phyloP scores from a whole-genome alignment of 2,329 filamentous ascomycete species.

The Diplodia sapinea region DNA sequence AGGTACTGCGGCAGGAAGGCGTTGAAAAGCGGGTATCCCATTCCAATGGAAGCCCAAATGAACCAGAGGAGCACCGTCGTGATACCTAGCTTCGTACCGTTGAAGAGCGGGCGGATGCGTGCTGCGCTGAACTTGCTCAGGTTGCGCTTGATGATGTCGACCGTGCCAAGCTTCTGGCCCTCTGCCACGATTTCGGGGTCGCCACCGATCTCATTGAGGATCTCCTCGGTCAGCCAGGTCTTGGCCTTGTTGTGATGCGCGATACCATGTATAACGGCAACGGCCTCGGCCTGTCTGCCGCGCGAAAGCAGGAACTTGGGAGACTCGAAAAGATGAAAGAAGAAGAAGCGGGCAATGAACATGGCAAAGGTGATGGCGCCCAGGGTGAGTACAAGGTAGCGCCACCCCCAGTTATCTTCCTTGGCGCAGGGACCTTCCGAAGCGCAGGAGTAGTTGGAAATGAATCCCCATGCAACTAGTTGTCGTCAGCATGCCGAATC shows the following conservation, averaged over 20 bases:
- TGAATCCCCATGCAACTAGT: conserved; percentile 74
- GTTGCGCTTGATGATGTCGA: conserved; percentile 63
- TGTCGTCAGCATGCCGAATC: conserved; percentile 35
- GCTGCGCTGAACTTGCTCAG: conserved; percentile 70
- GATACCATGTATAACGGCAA: conserved; percentile 79
- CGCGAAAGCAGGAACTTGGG: conserved; percentile 80
- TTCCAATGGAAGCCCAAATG: conserved; percentile 80
- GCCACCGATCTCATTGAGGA: conserved; percentile 62
- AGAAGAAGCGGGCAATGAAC: conserved; percentile 78
- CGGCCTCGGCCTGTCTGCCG: conserved; percentile 78
- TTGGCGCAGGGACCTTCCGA: conserved; percentile 42
- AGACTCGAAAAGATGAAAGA: conserved; percentile 84
- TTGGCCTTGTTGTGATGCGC: conserved; percentile 68
- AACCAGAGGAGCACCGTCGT: conserved; percentile 70
- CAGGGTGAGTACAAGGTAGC: conserved; percentile 73
- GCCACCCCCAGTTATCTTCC: conserved; percentile 73
- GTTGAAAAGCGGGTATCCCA: conserved; percentile 89
- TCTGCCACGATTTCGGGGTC: conserved; percentile 51
- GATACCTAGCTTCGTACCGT: conserved; percentile 53
- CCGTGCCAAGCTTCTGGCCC: conserved; percentile 48
- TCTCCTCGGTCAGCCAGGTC: conserved; percentile 69
- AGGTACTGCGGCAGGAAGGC: conserved; percentile 89
- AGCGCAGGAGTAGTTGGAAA: conserved; percentile 67
- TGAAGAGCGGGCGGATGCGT: conserved; percentile 69
- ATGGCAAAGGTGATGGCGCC: conserved; percentile 76